Evolutionary conservation across 106 monocot genomes (phyloP).

Genomic region (Acorus calamus): DNA sequence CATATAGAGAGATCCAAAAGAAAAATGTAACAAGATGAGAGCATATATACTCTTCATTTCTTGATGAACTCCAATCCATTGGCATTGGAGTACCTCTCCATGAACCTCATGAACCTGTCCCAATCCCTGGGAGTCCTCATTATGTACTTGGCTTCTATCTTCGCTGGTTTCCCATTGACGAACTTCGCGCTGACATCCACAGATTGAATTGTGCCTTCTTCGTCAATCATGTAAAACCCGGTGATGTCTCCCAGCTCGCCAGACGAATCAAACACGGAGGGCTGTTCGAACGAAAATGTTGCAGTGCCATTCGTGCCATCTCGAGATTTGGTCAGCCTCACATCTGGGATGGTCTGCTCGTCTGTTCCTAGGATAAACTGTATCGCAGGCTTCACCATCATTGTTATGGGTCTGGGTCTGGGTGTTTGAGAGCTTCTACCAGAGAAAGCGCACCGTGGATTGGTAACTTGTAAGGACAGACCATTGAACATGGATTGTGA

Average conservation of each 20-base stretch:
- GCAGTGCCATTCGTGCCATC: slow-evolving; percentile 88
- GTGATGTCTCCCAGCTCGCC: slow-evolving; percentile 89
- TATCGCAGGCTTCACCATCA: slow-evolving; percentile 68
- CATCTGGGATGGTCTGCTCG: slow-evolving; percentile 84
- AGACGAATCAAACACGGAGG: slow-evolving; percentile 88
- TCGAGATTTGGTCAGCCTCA: slow-evolving; percentile 77
- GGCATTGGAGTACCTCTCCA: slow-evolving; percentile 96
- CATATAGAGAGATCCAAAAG: too few species aligned
- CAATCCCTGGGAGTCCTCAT: slow-evolving; percentile 77
- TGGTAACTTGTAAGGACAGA: slow-evolving; percentile 21
- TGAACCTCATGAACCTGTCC: slow-evolving; percentile 99
- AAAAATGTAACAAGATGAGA: too few species aligned
- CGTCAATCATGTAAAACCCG: slow-evolving; percentile 97
- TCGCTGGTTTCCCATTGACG: slow-evolving; percentile 84
- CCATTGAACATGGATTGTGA: slow-evolving; percentile 51
- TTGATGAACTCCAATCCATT: slow-evolving; percentile 85
- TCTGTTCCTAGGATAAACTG: slow-evolving; percentile 93
- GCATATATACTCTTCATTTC: slow-evolving; percentile 31
- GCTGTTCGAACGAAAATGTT: slow-evolving; percentile 65
- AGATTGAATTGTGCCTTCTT: slow-evolving; percentile 88
- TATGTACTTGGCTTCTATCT: slow-evolving; percentile 81
- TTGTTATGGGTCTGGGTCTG: slow-evolving; percentile 18
- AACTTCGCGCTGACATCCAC: slow-evolving; percentile 95
- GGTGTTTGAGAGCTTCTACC: slow-evolving; percentile 1
- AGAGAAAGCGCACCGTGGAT: slow-evolving; percentile 5